Conservation (phyloP, 1,284 basidiomycete genomes). For the Ustilago trichophora region DNA sequence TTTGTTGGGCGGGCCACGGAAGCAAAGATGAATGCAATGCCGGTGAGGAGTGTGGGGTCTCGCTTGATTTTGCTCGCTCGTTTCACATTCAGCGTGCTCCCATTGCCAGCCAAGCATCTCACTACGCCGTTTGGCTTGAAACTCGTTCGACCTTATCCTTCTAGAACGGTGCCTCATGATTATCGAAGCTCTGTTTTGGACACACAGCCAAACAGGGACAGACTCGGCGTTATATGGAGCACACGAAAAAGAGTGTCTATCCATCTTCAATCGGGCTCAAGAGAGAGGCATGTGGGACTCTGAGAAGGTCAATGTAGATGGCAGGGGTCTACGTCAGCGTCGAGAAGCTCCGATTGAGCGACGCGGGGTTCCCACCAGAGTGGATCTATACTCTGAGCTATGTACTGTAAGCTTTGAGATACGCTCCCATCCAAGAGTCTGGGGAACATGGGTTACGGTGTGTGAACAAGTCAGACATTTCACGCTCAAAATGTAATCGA, state of each 20-base stretch:
- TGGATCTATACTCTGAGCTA: too few relatives aligned
- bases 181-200: too few relatives aligned
- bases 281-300: too few relatives aligned
- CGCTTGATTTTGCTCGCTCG: conserved; percentile 39
- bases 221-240: too few relatives aligned
- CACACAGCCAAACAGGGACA: too few relatives aligned
- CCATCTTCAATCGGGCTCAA: too few relatives aligned
- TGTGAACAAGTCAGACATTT: not conserved
- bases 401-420: too few relatives aligned
- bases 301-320: too few relatives aligned
- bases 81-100: not conserved
- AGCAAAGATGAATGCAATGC: not conserved
- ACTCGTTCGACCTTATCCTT: too few relatives aligned
- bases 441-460: not conserved
- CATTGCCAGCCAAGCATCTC: not conserved
- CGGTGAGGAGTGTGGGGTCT: conserved; percentile 15
- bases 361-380: not conserved
- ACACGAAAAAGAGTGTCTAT: conserved; percentile 1
- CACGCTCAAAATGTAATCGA: conserved; percentile 7
- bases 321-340: not conserved
- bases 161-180: too few relatives aligned
- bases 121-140: too few relatives aligned
- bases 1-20: conserved; percentile 21
- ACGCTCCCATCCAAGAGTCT: not conserved
- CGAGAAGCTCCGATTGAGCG: not conserved